phyloP scores from a whole-genome alignment of 73 alveolate genomes.

The Paramecium bursaria region DNA sequence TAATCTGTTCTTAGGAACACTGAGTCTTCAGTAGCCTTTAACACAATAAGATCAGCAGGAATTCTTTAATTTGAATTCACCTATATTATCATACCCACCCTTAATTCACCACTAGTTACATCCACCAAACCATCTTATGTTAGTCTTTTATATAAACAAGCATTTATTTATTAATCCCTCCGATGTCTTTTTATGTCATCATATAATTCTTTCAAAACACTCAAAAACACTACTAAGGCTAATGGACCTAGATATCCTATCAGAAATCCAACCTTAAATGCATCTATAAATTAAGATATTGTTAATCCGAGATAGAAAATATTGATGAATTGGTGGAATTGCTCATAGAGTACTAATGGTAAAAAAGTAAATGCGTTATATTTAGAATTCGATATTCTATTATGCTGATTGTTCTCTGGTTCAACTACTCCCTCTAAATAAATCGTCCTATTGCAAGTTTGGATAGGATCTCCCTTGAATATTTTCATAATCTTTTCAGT shows the following conservation, averaged over 20 bases:
- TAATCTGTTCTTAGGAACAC: constrained; percentile 80
- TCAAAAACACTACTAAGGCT: constrained; percentile 75
- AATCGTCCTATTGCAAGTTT: constrained; percentile 32
- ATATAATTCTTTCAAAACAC: constrained; percentile 85
- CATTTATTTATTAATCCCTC: constrained; percentile 73
- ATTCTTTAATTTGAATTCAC: constrained; percentile 84
- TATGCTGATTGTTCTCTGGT: constrained; percentile 75
- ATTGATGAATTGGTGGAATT: constrained; percentile 91
- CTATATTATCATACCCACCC: constrained; percentile 85
- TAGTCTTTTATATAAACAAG: constrained; percentile 65
- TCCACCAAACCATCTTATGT: constrained; percentile 66
- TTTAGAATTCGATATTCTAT: constrained; percentile 81
- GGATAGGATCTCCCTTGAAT: constrained; percentile 14
- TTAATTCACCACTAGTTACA: constrained; percentile 59
- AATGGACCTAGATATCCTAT: constrained; percentile 86
- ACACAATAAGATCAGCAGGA: constrained; percentile 89
- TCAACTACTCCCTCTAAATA: constrained; percentile 40
- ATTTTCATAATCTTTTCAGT: background rate
- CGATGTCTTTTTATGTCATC: constrained; percentile 82
- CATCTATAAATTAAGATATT: constrained; percentile 84
- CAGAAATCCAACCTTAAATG: constrained; percentile 89
- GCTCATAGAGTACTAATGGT: constrained; percentile 86
- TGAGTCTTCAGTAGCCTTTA: constrained; percentile 58
- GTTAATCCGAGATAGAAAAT: constrained; percentile 88
- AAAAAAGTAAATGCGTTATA: constrained; percentile 85